Evolutionary conservation across 495 filamentous ascomycete species (phyloP).

Genomic region (Amphirosellinia nigrospora): DNA sequence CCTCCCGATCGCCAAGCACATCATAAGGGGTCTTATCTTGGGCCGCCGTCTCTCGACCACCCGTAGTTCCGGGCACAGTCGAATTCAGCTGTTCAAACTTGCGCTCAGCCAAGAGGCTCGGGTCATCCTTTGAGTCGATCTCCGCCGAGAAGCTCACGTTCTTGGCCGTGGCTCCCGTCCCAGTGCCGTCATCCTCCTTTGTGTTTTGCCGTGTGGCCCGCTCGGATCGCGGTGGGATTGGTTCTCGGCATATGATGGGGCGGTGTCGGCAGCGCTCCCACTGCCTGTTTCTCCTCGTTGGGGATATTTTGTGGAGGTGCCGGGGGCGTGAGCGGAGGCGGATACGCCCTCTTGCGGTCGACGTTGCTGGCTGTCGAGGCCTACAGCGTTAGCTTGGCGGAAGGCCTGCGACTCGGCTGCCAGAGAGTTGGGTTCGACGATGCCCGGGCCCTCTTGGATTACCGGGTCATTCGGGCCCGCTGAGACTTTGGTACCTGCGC

Average conservation of each 20-base stretch:
- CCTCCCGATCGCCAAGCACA: slow-evolving; percentile 31
- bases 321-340: not conserved
- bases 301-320: not conserved
- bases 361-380: slow-evolving; percentile 20
- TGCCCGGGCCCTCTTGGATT: slow-evolving; percentile 41
- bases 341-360: slow-evolving; percentile 23
- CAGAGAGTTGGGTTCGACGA: slow-evolving; percentile 41
- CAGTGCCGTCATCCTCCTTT: slow-evolving; percentile 45
- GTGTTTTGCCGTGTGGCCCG: slow-evolving; percentile 51
- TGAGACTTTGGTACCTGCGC: slow-evolving; percentile 39
- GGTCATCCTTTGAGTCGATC: slow-evolving; percentile 49
- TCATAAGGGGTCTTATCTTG: slow-evolving; percentile 32
- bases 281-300: slow-evolving; percentile 17
- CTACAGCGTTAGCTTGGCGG: slow-evolving; percentile 28
- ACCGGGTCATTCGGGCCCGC: slow-evolving; percentile 37
- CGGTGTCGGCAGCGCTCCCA: slow-evolving; percentile 14
- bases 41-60: slow-evolving; percentile 28
- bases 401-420: slow-evolving; percentile 46
- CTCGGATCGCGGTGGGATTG: slow-evolving; percentile 27
- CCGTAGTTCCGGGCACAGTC: slow-evolving; percentile 14
- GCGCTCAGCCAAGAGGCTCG: slow-evolving; percentile 35
- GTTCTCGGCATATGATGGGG: slow-evolving; percentile 42
- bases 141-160: slow-evolving; percentile 41
- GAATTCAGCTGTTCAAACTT: slow-evolving; percentile 24
- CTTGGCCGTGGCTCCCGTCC: slow-evolving; percentile 33